Evolutionary conservation across 2,329 filamentous ascomycete genomes (phyloP), one percentile per base, ranked within the genome.

Genomic region (Shiraia sp.): DNA sequence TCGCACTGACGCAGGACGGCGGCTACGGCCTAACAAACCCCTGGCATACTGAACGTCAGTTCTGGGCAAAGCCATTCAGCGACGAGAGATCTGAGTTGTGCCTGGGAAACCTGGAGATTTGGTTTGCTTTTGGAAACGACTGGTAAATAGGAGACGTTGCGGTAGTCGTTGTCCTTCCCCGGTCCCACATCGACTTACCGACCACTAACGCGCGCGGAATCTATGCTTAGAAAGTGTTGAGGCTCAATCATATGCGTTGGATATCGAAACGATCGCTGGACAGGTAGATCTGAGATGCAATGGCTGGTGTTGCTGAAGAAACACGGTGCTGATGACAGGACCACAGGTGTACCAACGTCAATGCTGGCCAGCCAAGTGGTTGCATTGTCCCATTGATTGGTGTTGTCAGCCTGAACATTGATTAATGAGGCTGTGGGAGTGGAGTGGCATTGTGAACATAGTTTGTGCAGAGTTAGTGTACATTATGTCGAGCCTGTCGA

Each of bases 181-280:
- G 61, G 56, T 49, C 58, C 64, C 60, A 61, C 53, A 45, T 46
- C 44, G 51, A 53, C 53, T 54, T 39, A 31, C 49, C 63, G 62
- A 52, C 62, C 55, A 61, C 42, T 46, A 61, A 66, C 53, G 65
- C 66, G 66, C 65, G 66, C 66, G 65, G 65, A 62, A 67, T 51
- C 63, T 63, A 66, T 60, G 47, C 52, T 63, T 59, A 55, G 62
- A 61, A 53, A 47, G 39, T 53, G 59, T 57, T 66, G 65, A 66
- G 61, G 62, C 62, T 65, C 63, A 62, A 66, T 64, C 53, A 64
- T 58, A 62, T 36, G 49, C 45, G 45, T 35, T 32, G 30, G 46
- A 43, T 32, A 28, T 36, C 49, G 53, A 53, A 49, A 54, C 47
- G 23, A n/a, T 24, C 28, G 34, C 36, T 39, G 32, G 23, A 32